These are phyloP conservation scores for Suillus fuscotomentosus DNA, from an alignment of 768 basidiomycete species.

Conservation along the genomic window DNA sequence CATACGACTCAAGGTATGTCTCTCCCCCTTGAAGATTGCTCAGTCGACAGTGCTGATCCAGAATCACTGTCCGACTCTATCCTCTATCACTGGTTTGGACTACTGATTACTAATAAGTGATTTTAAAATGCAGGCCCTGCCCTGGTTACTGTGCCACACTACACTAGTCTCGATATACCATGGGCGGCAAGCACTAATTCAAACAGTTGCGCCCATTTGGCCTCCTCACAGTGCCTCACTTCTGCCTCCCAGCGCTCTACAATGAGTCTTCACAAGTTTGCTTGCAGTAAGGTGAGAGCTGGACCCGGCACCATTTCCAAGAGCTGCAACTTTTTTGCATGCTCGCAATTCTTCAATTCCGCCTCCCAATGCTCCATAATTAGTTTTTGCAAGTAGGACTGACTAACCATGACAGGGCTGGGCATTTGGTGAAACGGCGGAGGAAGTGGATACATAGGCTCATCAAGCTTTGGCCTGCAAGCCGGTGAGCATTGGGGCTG, in stretches of 20 bases:
- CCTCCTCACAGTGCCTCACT: not conserved
- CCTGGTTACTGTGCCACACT: not conserved
- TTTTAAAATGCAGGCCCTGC: too few relatives aligned
- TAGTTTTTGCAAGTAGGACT: not conserved
- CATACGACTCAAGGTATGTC: too few relatives aligned
- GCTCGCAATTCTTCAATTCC: not conserved
- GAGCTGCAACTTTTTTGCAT: not conserved
- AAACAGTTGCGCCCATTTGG: not conserved
- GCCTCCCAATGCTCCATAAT: not conserved
- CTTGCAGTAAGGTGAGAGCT: not conserved
- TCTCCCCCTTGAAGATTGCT: too few relatives aligned
- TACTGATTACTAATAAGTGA: too few relatives aligned
- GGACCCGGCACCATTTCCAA: not conserved
- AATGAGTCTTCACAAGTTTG: not conserved
- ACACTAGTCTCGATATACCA: not conserved
- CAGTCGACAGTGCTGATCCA: too few relatives aligned
- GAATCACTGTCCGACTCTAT: too few relatives aligned
- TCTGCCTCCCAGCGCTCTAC: not conserved
- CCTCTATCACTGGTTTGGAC: too few relatives aligned
- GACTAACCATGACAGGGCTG: not conserved
- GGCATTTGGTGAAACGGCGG: not conserved
- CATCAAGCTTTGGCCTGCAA: not conserved
- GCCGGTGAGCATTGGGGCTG: not conserved
- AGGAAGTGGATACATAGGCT: not conserved
- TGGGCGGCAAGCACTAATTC: not conserved